phyloP scores from a whole-genome alignment of 2,329 filamentous ascomycete genomes.

The Colletotrichum melonis region DNA sequence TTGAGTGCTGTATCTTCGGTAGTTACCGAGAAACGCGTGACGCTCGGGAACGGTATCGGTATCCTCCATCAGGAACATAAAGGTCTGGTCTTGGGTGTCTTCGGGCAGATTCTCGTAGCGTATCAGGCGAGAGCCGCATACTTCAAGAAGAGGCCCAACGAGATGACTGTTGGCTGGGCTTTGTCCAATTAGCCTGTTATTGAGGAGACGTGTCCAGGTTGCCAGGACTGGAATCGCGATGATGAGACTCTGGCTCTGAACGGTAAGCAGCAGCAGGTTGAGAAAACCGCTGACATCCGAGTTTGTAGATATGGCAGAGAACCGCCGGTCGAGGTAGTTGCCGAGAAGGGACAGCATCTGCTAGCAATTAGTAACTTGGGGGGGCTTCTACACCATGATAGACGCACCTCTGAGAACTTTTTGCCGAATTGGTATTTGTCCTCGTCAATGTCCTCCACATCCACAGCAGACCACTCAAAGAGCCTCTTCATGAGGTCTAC shows the following conservation, averaged over 20 bases:
- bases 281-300: conserved; percentile 80
- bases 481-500: conserved; percentile 78
- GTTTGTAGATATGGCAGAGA: conserved; percentile 71
- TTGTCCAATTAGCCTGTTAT: conserved; percentile 74
- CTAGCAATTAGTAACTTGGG: not conserved
- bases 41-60: conserved; percentile 94
- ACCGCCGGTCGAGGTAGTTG: conserved; percentile 84
- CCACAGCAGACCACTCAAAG: conserved; percentile 83
- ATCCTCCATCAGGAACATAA: conserved; percentile 88
- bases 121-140: conserved; percentile 85
- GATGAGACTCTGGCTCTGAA: conserved; percentile 87
- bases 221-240: conserved; percentile 94
- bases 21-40: conserved; percentile 96
- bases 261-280: conserved; percentile 80
- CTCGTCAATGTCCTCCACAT: conserved; percentile 86
- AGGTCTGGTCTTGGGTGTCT: conserved; percentile 82
- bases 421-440: conserved; percentile 93
- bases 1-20: conserved; percentile 88
- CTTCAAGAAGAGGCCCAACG: conserved; percentile 82
- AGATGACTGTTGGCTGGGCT: conserved; percentile 72
- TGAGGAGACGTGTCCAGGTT: conserved; percentile 87
- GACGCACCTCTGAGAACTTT: conserved; percentile 87
- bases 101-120: conserved; percentile 89
- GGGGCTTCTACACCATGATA: not conserved
- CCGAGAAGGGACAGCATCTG: conserved; percentile 88